phyloP scores from a whole-genome alignment of 129 eudicot genomes.

The Tagetes erecta region DNA sequence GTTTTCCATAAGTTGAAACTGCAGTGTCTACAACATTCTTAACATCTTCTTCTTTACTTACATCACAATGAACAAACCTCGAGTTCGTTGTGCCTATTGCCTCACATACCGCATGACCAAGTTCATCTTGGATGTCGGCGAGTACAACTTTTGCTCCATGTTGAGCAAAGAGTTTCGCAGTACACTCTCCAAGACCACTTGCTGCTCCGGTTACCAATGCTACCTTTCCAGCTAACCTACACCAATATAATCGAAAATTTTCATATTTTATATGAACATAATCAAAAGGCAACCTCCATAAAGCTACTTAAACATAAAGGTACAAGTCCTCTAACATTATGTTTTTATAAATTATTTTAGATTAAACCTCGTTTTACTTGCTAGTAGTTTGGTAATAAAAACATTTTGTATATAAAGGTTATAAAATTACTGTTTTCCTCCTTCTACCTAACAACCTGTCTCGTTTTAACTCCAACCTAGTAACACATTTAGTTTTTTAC shows the following conservation, averaged over 20 bases:
- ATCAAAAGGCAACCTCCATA: no score
- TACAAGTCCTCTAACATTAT: no score
- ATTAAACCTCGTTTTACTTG: no score
- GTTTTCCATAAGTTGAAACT: conserved; percentile 42
- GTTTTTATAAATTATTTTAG: no score
- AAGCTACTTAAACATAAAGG: no score
- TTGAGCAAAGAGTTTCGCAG: conserved; percentile 48
- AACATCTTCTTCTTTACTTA: conserved; percentile 50
- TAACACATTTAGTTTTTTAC: no score
- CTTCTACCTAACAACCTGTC: no score
- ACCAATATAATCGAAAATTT: not conserved
- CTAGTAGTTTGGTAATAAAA: no score
- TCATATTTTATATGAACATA: not conserved
- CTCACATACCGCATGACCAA: conserved; percentile 41
- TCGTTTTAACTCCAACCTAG: no score
- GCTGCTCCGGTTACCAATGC: conserved; percentile 61
- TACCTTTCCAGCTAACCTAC: conserved; percentile 55
- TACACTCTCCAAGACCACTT: conserved; percentile 54
- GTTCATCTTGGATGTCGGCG: conserved; percentile 62
- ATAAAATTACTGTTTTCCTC: no score
- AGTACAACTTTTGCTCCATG: conserved; percentile 60
- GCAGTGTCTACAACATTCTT: conserved; percentile 43
- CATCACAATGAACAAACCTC: conserved; percentile 57
- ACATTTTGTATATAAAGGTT: no score
- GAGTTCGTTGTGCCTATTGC: conserved; percentile 40